A percentile compares a stretch with the other conserved stretches of the same genome.
Evolutionary conservation across 2,329 filamentous ascomycete species (phyloP).

Genomic region (Colletotrichum kahawae): DNA sequence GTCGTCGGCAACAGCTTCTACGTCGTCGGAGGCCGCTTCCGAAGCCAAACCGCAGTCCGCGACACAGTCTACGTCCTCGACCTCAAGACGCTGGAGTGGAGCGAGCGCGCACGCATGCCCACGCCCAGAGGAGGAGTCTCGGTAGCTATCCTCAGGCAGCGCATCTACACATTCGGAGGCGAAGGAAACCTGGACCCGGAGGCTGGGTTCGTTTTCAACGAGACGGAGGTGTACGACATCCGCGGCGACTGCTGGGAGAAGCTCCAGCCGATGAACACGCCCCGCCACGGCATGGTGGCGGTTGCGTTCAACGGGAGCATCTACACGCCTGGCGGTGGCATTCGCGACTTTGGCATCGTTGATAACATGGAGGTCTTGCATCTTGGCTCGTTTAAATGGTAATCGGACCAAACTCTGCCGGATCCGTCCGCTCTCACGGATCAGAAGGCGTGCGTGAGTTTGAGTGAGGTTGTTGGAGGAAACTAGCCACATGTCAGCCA

Average conservation of each 20-base stretch:
- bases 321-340: background rate
- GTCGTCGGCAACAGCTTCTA: background rate
- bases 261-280: background rate
- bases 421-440: rapidly evolving
- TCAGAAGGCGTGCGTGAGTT: background rate
- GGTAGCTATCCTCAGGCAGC: background rate
- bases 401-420: background rate
- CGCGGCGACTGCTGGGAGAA: background rate
- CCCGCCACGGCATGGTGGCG: background rate
- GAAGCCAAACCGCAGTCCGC: background rate
- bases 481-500: background rate
- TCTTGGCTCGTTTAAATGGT: background rate
- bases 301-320: background rate
- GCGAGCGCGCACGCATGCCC: background rate
- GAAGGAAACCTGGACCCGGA: background rate
- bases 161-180: background rate
- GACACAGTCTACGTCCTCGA: background rate
- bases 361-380: background rate
- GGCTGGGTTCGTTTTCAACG: background rate
- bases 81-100: background rate
- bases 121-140: background rate
- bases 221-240: background rate
- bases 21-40: background rate
- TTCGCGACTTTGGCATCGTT: background rate
- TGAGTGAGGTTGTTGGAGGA: too few relatives aligned